phyloP scores from a whole-genome alignment of 2,329 filamentous ascomycete species.

The Aspergillus amoenus region DNA sequence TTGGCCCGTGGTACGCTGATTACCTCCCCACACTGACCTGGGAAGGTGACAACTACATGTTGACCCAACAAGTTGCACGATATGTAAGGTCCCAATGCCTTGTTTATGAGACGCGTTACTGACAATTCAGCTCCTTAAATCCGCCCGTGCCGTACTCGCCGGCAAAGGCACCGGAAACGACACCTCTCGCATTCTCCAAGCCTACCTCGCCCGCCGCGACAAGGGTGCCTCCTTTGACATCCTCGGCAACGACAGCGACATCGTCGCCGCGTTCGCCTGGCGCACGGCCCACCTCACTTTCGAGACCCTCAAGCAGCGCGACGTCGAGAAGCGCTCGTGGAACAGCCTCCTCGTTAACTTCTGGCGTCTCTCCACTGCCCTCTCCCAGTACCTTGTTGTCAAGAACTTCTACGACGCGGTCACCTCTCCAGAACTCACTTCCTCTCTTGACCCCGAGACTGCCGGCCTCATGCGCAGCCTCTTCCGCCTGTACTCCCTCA shows the following conservation, averaged over 20 bases:
- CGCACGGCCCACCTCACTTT: conserved; percentile 72
- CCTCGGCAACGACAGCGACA: conserved; percentile 66
- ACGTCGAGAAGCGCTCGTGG: conserved; percentile 73
- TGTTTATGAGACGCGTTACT: background rate
- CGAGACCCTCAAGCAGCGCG: conserved; percentile 71
- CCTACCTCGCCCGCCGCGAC: conserved; percentile 65
- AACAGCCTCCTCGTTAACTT: conserved; percentile 77
- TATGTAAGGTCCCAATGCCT: conserved; percentile 51
- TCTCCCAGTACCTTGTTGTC: conserved; percentile 74
- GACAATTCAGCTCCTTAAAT: conserved; percentile 62
- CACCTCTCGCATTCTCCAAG: conserved; percentile 64
- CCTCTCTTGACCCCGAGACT: conserved; percentile 59
- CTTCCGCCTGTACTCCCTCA: conserved; percentile 64
- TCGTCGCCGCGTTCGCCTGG: conserved; percentile 75
- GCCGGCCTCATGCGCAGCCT: conserved; percentile 62
- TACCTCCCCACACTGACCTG: conserved; percentile 71
- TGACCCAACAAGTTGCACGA: conserved; percentile 74
- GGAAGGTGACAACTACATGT: conserved; percentile 82
- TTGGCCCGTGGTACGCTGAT: conserved; percentile 72
- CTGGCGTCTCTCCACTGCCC: conserved; percentile 71
- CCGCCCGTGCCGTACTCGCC: conserved; percentile 67
- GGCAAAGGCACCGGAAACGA: conserved; percentile 66
- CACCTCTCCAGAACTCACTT: conserved; percentile 52
- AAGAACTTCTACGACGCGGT: conserved; percentile 76
- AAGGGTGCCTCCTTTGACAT: conserved; percentile 74